Evolutionary conservation across 2,329 filamentous ascomycete genomes (phyloP).

Genomic region (Cladophialophora exuberans): DNA sequence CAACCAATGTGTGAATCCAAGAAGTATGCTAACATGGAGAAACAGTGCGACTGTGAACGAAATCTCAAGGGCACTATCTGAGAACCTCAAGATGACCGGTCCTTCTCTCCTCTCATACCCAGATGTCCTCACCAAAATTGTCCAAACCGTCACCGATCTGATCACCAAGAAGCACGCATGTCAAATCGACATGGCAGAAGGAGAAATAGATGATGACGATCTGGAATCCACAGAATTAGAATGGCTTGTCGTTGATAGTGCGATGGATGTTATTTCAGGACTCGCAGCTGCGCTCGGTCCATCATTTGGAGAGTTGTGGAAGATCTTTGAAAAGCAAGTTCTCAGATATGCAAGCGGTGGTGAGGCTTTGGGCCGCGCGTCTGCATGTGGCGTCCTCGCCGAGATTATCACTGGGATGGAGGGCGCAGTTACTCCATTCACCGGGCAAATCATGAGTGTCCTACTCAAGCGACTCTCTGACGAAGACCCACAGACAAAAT

Average conservation of each 20-base stretch:
- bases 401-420: slow-evolving; percentile 89
- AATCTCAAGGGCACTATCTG: slow-evolving; percentile 90
- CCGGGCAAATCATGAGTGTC: slow-evolving; percentile 73
- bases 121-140: slow-evolving; percentile 70
- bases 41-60: slow-evolving; percentile 83
- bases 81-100: slow-evolving; percentile 87
- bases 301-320: slow-evolving; percentile 86
- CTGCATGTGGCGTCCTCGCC: slow-evolving; percentile 87
- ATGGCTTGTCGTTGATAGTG: slow-evolving; percentile 95
- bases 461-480: slow-evolving; percentile 86
- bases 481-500: slow-evolving; percentile 88
- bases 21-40: slow-evolving; percentile 47
- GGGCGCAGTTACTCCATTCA: slow-evolving; percentile 78
- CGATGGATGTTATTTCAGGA: slow-evolving; percentile 85
- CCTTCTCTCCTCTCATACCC: slow-evolving; percentile 79
- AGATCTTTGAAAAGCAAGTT: slow-evolving; percentile 91
- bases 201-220: slow-evolving; percentile 73
- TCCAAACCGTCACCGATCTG: slow-evolving; percentile 74
- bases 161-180: slow-evolving; percentile 90
- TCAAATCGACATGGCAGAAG: slow-evolving; percentile 85
- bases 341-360: slow-evolving; percentile 85
- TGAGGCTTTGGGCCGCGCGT: slow-evolving; percentile 84
- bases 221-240: slow-evolving; percentile 91
- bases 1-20: slow-evolving; percentile 26
- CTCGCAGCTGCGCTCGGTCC: slow-evolving; percentile 79